These are phyloP conservation scores for Warburgia ugandensis DNA, from an alignment of 164 flowering plant genomes.

Conservation along the genomic window DNA sequence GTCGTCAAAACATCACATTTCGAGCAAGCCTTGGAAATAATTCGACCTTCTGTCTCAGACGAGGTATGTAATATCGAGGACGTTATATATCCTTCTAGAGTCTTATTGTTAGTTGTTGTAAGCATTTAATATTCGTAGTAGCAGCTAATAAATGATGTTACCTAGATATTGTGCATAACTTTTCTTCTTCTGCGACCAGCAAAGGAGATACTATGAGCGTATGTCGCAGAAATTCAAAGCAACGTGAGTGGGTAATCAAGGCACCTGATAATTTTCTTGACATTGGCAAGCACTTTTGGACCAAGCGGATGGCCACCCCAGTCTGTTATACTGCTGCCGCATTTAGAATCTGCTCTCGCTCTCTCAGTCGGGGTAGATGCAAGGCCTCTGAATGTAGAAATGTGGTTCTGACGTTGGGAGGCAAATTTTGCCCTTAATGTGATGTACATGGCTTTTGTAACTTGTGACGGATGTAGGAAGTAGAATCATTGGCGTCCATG, in stretches of 20 bases:
- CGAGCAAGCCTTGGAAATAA: conserved; percentile 42
- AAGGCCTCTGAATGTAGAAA: too few species aligned
- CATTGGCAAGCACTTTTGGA: not conserved
- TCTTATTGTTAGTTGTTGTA: not conserved
- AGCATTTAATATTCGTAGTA: not conserved
- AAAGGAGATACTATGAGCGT: conserved; percentile 27
- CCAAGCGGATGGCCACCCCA: not conserved
- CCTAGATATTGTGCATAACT: not conserved
- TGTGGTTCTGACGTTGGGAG: too few species aligned
- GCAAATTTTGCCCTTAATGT: too few species aligned
- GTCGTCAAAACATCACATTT: conserved; percentile 61
- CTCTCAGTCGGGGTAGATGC: too few species aligned
- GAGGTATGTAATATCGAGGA: conserved; percentile 29
- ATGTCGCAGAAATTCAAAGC: conserved; percentile 28
- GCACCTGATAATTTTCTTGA: not conserved
- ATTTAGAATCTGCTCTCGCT: too few species aligned
- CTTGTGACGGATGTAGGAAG: too few species aligned
- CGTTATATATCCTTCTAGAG: not conserved
- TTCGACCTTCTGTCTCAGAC: conserved; percentile 62
- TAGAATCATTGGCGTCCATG: too few species aligned
- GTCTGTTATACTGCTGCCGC: too few species aligned
- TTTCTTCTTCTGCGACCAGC: conserved; percentile 23
- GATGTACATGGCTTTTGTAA: too few species aligned
- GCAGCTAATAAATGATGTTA: too few species aligned
- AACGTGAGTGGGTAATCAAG: conserved; percentile 13